Evolutionary conservation across 768 basidiomycete species (phyloP).

Genomic region (Suillus spraguei): DNA sequence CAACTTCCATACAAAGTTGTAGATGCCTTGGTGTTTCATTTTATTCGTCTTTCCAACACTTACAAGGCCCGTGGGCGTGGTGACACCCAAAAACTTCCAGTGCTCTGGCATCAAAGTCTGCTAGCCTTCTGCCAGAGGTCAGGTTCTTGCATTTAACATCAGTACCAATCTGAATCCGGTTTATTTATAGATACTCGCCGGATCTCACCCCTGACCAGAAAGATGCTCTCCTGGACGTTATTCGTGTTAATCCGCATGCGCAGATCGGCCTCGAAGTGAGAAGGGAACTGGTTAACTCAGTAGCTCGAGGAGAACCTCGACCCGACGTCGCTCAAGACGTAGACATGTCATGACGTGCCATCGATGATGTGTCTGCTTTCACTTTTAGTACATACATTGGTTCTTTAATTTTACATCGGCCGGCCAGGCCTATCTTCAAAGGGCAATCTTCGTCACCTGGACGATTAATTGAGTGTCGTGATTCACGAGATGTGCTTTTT

Average conservation of each 20-base stretch:
- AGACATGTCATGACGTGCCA: constrained; percentile 50
- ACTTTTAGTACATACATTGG: not conserved
- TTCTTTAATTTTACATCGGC: not conserved
- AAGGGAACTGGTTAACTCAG: constrained; percentile 85
- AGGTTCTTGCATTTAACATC: constrained; percentile 13
- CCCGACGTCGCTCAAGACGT: constrained; percentile 65
- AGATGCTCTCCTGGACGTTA: constrained; percentile 92
- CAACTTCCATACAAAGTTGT: constrained; percentile 98
- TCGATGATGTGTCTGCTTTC: not conserved
- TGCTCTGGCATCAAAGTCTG: constrained; percentile 97
- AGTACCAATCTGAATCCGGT: not conserved
- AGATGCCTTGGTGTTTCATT: constrained; percentile 97
- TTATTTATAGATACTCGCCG: constrained; percentile 72
- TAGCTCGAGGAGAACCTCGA: constrained; percentile 81
- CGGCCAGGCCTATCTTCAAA: not conserved
- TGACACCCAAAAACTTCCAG: constrained; percentile 84
- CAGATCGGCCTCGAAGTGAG: constrained; percentile 91
- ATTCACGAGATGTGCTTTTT: not conserved
- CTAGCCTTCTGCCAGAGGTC: constrained; percentile 93
- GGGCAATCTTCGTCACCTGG: not conserved
- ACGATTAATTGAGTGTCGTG: not conserved
- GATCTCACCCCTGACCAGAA: constrained; percentile 98
- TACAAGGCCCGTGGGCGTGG: constrained; percentile 74
- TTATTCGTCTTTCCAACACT: constrained; percentile 92
- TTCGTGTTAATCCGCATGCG: constrained; percentile 81